A percentile compares a stretch with the other conserved stretches of the same genome.
phyloP scores from a whole-genome alignment of 2,329 filamentous ascomycete species.

The Fusarium lyarnte region DNA sequence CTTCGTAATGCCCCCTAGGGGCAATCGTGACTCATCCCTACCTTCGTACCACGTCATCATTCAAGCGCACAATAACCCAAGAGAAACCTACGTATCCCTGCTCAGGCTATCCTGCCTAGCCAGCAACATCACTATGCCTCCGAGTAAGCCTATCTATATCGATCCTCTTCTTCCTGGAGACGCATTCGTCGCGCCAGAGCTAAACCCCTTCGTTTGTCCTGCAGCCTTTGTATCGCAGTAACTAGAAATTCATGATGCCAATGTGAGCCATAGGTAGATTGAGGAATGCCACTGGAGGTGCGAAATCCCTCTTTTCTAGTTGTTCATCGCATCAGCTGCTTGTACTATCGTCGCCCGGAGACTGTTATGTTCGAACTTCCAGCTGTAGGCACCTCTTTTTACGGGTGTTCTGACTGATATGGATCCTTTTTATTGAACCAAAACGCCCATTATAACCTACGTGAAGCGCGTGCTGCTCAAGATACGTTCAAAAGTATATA shows the following conservation, averaged over 20 bases:
- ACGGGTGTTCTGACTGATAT: rapidly evolving
- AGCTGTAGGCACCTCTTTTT: not conserved
- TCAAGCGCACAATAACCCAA: rapidly evolving
- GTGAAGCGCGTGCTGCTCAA: rapidly evolving
- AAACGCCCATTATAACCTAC: rapidly evolving
- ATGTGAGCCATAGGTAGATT: not conserved
- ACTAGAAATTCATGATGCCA: not conserved
- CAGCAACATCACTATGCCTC: not conserved
- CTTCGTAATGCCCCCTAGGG: not conserved
- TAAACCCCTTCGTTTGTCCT: not conserved
- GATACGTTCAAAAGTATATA: not conserved
- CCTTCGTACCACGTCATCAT: rapidly evolving
- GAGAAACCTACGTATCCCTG: rapidly evolving
- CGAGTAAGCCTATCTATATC: rapidly evolving
- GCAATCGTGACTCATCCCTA: not conserved
- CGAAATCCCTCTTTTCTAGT: rapidly evolving
- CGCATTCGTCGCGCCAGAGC: not conserved
- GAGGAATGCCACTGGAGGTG: rapidly evolving
- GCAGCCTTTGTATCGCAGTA: not conserved
- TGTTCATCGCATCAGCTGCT: not conserved
- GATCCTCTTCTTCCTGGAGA: not conserved
- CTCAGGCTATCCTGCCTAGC: rapidly evolving
- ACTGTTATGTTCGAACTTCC: not conserved
- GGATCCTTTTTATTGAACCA: rapidly evolving
- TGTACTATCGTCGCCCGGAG: not conserved